These are phyloP conservation scores for Zygoascus sp. DNA, from an alignment of 1,139 yeast genomes.

Conservation along the genomic window DNA sequence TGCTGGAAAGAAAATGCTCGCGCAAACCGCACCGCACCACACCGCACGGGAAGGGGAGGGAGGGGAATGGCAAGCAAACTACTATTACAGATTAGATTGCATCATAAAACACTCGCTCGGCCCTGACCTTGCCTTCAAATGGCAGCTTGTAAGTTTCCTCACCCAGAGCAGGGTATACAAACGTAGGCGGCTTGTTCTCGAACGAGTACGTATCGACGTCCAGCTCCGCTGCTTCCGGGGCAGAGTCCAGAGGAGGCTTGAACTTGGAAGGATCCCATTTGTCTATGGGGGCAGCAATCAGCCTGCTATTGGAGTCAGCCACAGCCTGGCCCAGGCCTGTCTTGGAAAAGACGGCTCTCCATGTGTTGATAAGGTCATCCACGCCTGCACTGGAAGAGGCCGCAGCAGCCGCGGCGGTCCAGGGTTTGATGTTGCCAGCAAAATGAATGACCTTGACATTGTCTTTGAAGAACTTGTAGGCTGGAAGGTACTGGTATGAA, in stretches of 20 bases:
- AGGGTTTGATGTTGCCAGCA: conserved; percentile 79
- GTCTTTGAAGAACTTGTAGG: conserved; percentile 54
- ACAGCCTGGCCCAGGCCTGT: conserved; percentile 8
- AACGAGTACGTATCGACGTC: conserved; percentile 17
- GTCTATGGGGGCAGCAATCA: conserved; percentile 30
- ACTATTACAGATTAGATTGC: neutral
- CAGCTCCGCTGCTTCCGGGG: conserved; percentile 40
- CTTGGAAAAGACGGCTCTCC: conserved; percentile 14
- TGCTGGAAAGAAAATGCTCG: too few relatives aligned
- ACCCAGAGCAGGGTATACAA: conserved; percentile 19
- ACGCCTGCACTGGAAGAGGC: neutral
- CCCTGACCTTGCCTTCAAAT: conserved; percentile 15
- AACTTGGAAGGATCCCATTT: conserved; percentile 43
- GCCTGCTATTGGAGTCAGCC: conserved; percentile 11
- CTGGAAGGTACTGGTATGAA: conserved; percentile 81
- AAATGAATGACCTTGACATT: conserved; percentile 68
- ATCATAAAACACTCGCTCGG: conserved; percentile 19
- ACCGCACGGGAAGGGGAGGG: neutral
- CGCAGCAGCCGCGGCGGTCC: conserved; percentile 41
- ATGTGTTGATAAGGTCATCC: conserved; percentile 16
- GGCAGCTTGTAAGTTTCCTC: conserved; percentile 17
- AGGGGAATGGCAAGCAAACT: neutral
- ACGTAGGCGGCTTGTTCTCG: conserved; percentile 23
- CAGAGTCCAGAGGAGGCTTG: conserved; percentile 39
- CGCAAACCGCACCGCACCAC: too few relatives aligned